Percentiles rank a stretch among this genome's conserved stretches.
phyloP scores from a whole-genome alignment of 1,284 basidiomycete species.

The Cystobasidiaceae sp. region DNA sequence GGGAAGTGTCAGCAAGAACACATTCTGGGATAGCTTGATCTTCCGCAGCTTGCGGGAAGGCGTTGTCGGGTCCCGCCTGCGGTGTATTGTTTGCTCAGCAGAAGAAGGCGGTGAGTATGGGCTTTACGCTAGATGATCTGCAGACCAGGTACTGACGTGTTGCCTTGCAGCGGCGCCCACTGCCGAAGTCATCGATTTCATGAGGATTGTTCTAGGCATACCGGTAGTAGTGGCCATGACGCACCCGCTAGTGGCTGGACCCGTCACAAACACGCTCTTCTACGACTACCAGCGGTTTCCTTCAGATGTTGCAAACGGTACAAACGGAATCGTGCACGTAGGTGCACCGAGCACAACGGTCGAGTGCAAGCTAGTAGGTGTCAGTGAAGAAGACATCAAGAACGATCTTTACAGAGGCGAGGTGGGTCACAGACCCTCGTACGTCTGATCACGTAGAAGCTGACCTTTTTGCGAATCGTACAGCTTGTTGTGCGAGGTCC shows the following conservation, averaged over 20 bases:
- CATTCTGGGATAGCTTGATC: slow-evolving; percentile 37
- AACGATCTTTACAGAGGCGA: slow-evolving; percentile 32
- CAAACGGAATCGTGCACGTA: slow-evolving; percentile 26
- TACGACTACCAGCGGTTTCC: slow-evolving; percentile 39
- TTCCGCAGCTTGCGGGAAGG: slow-evolving; percentile 35
- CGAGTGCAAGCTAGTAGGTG: slow-evolving; percentile 37
- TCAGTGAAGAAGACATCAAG: slow-evolving; percentile 33
- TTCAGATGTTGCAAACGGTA: slow-evolving; percentile 3
- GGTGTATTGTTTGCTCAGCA: slow-evolving; percentile 33
- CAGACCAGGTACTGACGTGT: background rate
- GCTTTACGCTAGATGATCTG: background rate
- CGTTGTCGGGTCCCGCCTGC: slow-evolving; percentile 26
- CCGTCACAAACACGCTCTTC: slow-evolving; percentile 30
- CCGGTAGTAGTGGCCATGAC: slow-evolving; percentile 32
- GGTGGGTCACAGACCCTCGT: background rate
- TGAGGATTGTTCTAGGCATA: slow-evolving; percentile 35
- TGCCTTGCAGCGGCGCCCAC: slow-evolving; percentile 11
- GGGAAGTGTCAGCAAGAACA: slow-evolving; percentile 34
- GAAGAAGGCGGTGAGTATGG: slow-evolving; percentile 25
- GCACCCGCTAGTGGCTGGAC: slow-evolving; percentile 35
- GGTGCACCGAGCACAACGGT: slow-evolving; percentile 35
- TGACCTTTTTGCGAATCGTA: background rate
- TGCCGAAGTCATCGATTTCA: slow-evolving; percentile 33
- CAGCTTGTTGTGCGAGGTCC: slow-evolving; percentile 20
- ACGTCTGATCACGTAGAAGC: background rate